phyloP scores from a whole-genome alignment of 805 yeast genomes.

The Ogataea wickerhamii region DNA sequence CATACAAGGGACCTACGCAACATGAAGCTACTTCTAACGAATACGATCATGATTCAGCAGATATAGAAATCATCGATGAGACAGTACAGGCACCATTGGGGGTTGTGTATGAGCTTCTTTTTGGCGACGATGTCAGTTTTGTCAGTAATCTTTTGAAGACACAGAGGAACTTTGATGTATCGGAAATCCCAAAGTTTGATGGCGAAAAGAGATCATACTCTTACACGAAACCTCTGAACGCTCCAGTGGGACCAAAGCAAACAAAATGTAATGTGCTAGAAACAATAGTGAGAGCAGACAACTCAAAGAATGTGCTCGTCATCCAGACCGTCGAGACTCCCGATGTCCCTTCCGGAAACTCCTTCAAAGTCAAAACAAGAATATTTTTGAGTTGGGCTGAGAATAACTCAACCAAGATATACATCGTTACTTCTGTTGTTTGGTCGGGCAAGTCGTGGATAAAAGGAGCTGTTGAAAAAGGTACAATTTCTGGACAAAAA shows the following conservation, averaged over 20 bases:
- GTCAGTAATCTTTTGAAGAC: slow-evolving; percentile 43
- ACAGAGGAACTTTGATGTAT: slow-evolving; percentile 63
- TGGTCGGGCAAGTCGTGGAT: slow-evolving; percentile 82
- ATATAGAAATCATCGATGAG: slow-evolving; percentile 54
- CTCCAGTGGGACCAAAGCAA: slow-evolving; percentile 74
- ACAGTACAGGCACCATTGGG: slow-evolving; percentile 62
- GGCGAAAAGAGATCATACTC: slow-evolving; percentile 44
- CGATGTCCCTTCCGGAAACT: slow-evolving; percentile 77
- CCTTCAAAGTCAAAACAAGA: slow-evolving; percentile 59
- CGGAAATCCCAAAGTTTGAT: slow-evolving; percentile 42
- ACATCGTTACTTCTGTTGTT: slow-evolving; percentile 52
- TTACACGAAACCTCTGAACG: slow-evolving; percentile 61
- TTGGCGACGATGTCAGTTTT: slow-evolving; percentile 54
- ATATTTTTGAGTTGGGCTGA: slow-evolving; percentile 61
- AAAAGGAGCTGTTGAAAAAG: slow-evolving; percentile 70
- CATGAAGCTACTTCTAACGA: slow-evolving; percentile 36
- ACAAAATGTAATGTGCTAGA: slow-evolving; percentile 66
- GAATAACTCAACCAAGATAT: slow-evolving; percentile 49
- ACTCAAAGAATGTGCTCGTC: slow-evolving; percentile 44
- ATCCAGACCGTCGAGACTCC: slow-evolving; percentile 65
- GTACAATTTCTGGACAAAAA: slow-evolving; percentile 68
- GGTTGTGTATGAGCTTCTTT: slow-evolving; percentile 51
- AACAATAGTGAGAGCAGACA: slow-evolving; percentile 49
- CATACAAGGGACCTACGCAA: slow-evolving; percentile 36
- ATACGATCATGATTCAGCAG: slow-evolving; percentile 45